A percentile compares a stretch with the other conserved stretches of the same genome.
These are phyloP conservation scores for Exophiala viscosa DNA, from an alignment of 2,329 filamentous ascomycete species.

Conservation along the genomic window DNA sequence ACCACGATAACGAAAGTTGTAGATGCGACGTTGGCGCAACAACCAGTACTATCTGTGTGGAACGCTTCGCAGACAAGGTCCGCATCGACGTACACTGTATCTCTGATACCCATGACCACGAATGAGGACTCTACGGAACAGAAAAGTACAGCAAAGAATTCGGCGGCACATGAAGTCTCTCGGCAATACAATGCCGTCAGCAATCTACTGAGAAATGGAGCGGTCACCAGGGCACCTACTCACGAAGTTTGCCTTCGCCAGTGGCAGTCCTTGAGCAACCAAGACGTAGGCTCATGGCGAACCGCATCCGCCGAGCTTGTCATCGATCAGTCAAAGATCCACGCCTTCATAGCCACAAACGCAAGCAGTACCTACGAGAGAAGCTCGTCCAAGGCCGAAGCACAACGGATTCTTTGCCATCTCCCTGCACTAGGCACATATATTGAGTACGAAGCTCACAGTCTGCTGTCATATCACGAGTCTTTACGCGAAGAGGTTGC, in stretches of 20 bases:
- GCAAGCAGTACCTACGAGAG: constrained; percentile 3
- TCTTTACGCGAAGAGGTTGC: constrained; percentile 23
- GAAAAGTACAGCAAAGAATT: not conserved
- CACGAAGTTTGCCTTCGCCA: too few species aligned
- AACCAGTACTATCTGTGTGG: constrained; percentile 8
- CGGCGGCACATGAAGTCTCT: too few species aligned
- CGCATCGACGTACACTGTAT: too few species aligned
- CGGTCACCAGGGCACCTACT: too few species aligned
- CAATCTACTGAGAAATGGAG: too few species aligned
- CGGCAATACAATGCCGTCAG: too few species aligned
- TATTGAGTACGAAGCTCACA: constrained; percentile 30
- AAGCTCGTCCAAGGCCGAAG: constrained; percentile 1
- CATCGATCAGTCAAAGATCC: constrained; percentile 27
- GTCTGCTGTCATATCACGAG: constrained; percentile 31
- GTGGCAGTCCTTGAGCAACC: too few species aligned
- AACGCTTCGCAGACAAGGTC: not conserved
- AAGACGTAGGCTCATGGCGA: not conserved
- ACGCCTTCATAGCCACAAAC: constrained; percentile 24
- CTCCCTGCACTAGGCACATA: constrained; percentile 32
- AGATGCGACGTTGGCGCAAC: not conserved
- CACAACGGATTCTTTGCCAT: constrained; percentile 30
- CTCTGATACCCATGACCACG: too few species aligned
- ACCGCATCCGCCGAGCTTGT: constrained; percentile 20
- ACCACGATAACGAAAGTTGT: constrained; percentile 3
- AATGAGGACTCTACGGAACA: not conserved